phyloP scores from a whole-genome alignment of 164 flowering plant species.

The Dillenia suffruticosa region DNA sequence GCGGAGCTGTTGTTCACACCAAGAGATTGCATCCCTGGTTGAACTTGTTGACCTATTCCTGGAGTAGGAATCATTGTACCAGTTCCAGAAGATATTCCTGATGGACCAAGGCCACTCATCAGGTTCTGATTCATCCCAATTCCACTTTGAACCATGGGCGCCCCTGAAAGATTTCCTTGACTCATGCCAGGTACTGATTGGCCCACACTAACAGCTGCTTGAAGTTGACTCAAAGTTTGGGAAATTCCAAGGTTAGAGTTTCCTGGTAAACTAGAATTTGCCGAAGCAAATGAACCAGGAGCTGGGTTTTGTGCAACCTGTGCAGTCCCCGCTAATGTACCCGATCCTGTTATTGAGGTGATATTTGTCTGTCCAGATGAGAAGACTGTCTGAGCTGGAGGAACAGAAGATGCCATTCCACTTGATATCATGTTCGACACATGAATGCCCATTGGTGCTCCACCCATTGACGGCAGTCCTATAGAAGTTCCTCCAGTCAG shows the following conservation, averaged over 20 bases:
- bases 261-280: conserved; percentile 53
- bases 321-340: conserved; percentile 44
- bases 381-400: conserved; percentile 57
- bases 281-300: conserved; percentile 48
- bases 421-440: conserved; percentile 90
- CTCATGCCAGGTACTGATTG: conserved; percentile 54
- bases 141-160: conserved; percentile 69
- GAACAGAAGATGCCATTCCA: conserved; percentile 75
- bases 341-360: conserved; percentile 53
- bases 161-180: conserved; percentile 64
- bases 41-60: conserved; percentile 71
- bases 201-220: conserved; percentile 58
- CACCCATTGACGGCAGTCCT: conserved; percentile 66
- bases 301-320: conserved; percentile 57
- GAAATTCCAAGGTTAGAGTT: conserved; percentile 59
- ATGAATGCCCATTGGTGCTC: conserved; percentile 69
- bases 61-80: conserved; percentile 92
- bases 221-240: conserved; percentile 61
- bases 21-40: conserved; percentile 57
- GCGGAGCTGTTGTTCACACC: conserved; percentile 44
- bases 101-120: conserved; percentile 48
- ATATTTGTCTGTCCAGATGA: conserved; percentile 63
- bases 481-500: conserved; percentile 62
- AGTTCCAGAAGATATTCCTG: conserved; percentile 53
- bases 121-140: conserved; percentile 61